Base-by-base conservation (phyloP, 1,284 basidiomycete genomes). In the Rhodotorula sp. region DNA sequence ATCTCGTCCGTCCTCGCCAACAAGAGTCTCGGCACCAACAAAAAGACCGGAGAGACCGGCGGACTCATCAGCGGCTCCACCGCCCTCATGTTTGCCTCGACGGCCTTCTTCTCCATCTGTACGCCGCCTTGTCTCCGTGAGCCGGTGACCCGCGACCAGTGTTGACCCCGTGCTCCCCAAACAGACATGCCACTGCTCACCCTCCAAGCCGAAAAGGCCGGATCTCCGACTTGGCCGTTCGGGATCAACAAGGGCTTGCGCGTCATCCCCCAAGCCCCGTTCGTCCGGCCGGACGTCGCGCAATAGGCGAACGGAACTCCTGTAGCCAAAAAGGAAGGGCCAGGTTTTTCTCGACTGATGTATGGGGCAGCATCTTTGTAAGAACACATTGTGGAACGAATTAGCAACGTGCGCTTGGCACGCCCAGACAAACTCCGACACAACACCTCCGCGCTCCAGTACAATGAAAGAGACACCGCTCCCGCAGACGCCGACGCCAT, bases 91-190 rank as follows among this genome's bases (percentile, higher is more conserved):
- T 70, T 73, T 23, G 63, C 62, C 26, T 31, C 43, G 6, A 73
- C 72, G 1, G 48, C 66, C 20, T 29, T 67, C 48, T 56, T 73
- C 56, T 68, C 66, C 2, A 65, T 73, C 54, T 73, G 63, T 64
- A 8, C 34, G 34, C 34, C 34, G 34, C 34, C 34, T 34, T 34
- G 6, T 6, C 34, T 34, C 34, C 34, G 34, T 34, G 3, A 34
- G 7, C 6, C 34, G 3, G 34, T 34, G 34, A 34, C 34, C 34
- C 34, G 34, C 21, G 16, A 6, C 39, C 2, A 2, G 10, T 8
- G 18, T n/a, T 21, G 14, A 21, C 18, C n/a, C 39, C 18, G 21
- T 3, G 14, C 34, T 56, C 51, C 26, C 52, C 2, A 31, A 18
- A 46, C 63, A 64, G 63, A 73, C 59, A 59, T 46, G 18, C 71